Base-by-base conservation (phyloP, 352 stramenopile genomes). In the Pythium apleroticum region DNA sequence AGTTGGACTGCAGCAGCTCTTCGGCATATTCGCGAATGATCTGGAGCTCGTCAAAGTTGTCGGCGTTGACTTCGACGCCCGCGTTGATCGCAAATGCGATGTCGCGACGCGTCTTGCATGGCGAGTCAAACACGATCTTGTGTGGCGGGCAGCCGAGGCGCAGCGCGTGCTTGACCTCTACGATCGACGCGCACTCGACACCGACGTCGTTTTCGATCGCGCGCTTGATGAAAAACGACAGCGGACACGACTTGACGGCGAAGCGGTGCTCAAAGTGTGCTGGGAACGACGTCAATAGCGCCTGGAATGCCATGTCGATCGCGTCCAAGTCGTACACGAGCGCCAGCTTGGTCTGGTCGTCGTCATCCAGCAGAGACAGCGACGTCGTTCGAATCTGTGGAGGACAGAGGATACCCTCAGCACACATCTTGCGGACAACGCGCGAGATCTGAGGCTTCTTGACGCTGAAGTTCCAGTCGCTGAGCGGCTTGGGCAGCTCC, bases 111-210 rank as follows among this genome's bases (percentile, higher is more conserved):
- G 93, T 98, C 66, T 98, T 98, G 76, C 87, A 96, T 1, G 93
- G 93, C 69, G 84, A 96, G 71, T 98, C 93, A 65, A 96, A 98
- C 9, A 98, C 90, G 37, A 98, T 85, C 24, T 84, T 83, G 58
- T 88, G 72, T 28, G 84, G 82, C 39, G 82, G 52, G 28, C 86
- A 96, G 2, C 84, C 82, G 33, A 93, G 73, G 6, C 76, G 74
- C 41, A 96, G 70, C 9, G 87, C 86, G 52, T 96, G 87, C 61
- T 91, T 77, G 14, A 94, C 87, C 65, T 96, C 87, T 9, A 91
- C 66, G 30, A 96, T 80, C 1, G 87, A 96, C n/a, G 87, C 87
- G 43, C 87, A 94, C 68, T 92, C 87, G 43, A 91, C 68, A 0
- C 87, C 87, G 22, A 92, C 76, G 46, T 89, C 81, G 55, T 90